Conservation (phyloP, 2,329 filamentous ascomycete genomes). For the Amauroascus niger region DNA sequence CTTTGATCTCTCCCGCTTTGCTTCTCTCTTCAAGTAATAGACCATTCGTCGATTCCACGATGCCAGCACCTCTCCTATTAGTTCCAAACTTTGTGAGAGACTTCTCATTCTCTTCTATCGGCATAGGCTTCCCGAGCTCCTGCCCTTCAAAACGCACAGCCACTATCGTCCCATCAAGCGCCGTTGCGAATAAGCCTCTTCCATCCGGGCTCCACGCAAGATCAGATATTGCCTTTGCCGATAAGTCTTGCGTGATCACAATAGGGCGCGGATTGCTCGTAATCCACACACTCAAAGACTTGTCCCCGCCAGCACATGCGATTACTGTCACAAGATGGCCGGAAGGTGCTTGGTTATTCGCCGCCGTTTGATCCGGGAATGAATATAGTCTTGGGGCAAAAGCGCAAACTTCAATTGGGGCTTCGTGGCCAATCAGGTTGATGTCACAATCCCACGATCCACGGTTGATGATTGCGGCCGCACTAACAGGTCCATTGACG, state of each 20-base stretch:
- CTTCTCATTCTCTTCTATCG: constrained; percentile 81
- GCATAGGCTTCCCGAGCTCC: constrained; percentile 81
- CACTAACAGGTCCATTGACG: constrained; percentile 93
- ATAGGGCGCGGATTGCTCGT: constrained; percentile 88
- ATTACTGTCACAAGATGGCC: constrained; percentile 72
- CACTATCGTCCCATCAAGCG: constrained; percentile 80
- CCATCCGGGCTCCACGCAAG: constrained; percentile 90
- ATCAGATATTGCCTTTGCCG: constrained; percentile 86
- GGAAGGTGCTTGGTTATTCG: constrained; percentile 33
- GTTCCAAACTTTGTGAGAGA: constrained; percentile 86
- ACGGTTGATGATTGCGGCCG: constrained; percentile 89
- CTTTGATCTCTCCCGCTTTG: constrained; percentile 80
- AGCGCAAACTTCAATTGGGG: constrained; percentile 90
- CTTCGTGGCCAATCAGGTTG: constrained; percentile 94
- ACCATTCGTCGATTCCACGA: constrained; percentile 85
- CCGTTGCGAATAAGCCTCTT: constrained; percentile 72
- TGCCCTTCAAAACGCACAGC: constrained; percentile 71
- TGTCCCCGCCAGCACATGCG: constrained; percentile 92
- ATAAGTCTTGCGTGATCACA: constrained; percentile 79
- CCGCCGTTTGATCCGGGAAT: constrained; percentile 45
- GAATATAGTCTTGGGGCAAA: constrained; percentile 90
- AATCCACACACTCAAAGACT: constrained; percentile 94
- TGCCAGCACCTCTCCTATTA: constrained; percentile 76
- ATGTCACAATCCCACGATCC: constrained; percentile 93
- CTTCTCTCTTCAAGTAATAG: constrained; percentile 80